Conservation (phyloP, 2,329 filamentous ascomycete genomes). For the Penicillium italicum region DNA sequence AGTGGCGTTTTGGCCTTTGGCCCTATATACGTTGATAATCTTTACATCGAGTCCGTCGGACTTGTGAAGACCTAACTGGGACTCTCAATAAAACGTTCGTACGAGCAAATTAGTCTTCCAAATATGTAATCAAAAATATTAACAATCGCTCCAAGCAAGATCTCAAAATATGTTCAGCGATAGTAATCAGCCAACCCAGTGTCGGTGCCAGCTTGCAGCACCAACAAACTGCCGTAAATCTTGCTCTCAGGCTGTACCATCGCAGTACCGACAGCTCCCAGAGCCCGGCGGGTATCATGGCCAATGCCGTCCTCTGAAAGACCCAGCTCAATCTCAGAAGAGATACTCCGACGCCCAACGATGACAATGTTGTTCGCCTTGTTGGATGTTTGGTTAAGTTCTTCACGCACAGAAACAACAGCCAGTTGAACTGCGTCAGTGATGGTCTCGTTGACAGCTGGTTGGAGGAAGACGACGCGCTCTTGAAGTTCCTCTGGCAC, state of each 20-base stretch:
- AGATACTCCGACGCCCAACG: constrained; percentile 52
- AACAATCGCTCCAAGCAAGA: background rate
- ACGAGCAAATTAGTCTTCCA: background rate
- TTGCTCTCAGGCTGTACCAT: constrained; percentile 55
- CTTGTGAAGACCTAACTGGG: too few species aligned
- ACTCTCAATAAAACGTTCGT: too few species aligned
- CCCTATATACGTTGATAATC: background rate
- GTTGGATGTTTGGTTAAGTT: constrained; percentile 58
- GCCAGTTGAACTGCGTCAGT: constrained; percentile 43
- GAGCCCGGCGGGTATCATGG: constrained; percentile 26
- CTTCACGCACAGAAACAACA: constrained; percentile 54
- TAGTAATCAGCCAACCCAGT: background rate
- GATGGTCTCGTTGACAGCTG: constrained; percentile 39
- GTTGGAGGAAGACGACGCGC: constrained; percentile 55
- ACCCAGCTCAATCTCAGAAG: constrained; percentile 8
- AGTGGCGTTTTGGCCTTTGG: too few species aligned
- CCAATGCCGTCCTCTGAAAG: constrained; percentile 39
- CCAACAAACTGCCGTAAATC: constrained; percentile 64
- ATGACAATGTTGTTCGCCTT: constrained; percentile 71
- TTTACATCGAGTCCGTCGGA: too few species aligned
- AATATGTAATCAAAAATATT: background rate
- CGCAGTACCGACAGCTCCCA: constrained; percentile 37
- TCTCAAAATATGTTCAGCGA: background rate
- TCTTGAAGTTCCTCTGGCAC: constrained; percentile 50
- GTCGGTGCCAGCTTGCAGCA: constrained; percentile 59